These are phyloP conservation scores for Mimosa bimucronata DNA, from an alignment of 306 rosid genomes.

Conservation along the genomic window DNA sequence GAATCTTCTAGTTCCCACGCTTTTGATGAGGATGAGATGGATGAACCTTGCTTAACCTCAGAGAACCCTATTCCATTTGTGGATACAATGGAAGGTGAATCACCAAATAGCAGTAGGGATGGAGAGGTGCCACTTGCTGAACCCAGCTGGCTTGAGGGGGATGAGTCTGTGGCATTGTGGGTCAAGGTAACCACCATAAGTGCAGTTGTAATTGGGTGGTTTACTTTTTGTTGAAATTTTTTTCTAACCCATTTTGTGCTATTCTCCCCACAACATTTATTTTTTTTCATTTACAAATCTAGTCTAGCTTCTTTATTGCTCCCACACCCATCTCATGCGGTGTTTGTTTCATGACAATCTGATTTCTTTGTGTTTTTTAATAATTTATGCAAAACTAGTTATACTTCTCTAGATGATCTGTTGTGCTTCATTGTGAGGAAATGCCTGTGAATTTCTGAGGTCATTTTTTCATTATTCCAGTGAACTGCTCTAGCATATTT, in stretches of 20 bases:
- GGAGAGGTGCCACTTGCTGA: slow-evolving; percentile 71
- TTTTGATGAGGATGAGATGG: slow-evolving; percentile 56
- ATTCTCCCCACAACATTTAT: slow-evolving; percentile 14
- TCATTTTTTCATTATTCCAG: slow-evolving; percentile 1
- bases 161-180: slow-evolving; percentile 91
- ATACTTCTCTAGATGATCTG: slow-evolving; percentile 21
- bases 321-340: background rate
- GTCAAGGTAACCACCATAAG: slow-evolving; percentile 70
- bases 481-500: slow-evolving; percentile 29
- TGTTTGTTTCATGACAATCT: background rate
- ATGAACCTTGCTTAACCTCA: slow-evolving; percentile 54
- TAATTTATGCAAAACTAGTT: background rate
- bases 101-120: slow-evolving; percentile 62
- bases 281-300: slow-evolving; percentile 13
- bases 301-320: slow-evolving; percentile 20
- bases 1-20: slow-evolving; percentile 52
- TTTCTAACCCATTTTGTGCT: slow-evolving; percentile 2
- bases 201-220: slow-evolving; percentile 27
- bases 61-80: slow-evolving; percentile 58
- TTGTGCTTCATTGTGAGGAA: slow-evolving; percentile 23
- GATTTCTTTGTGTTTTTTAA: background rate
- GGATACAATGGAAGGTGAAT: slow-evolving; percentile 64
- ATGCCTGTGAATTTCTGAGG: slow-evolving; percentile 22
- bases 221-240: slow-evolving; percentile 16
- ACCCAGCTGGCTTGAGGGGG: slow-evolving; percentile 88